Conservation (phyloP, 228 moss, liverwort and hornwort species). For the Sphagnum magellanicum region DNA sequence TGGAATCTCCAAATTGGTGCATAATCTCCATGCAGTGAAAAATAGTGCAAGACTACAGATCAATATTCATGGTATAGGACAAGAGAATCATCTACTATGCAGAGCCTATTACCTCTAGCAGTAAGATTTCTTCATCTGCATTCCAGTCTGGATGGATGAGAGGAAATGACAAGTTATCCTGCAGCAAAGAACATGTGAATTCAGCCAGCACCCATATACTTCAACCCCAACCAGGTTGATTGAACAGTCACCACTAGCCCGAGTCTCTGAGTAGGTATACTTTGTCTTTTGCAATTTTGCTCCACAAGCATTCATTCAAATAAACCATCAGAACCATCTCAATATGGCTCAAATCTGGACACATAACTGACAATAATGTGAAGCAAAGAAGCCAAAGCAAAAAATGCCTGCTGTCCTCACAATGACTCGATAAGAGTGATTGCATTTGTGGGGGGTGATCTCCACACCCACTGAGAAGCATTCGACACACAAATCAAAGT, state of each 20-base stretch:
- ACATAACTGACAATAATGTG: no score
- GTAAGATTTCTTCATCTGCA: conserved; percentile 92
- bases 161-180: conserved; percentile 98
- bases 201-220: not conserved
- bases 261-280: not conserved
- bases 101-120: conserved; percentile 63
- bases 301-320: no score
- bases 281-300: not conserved
- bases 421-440: conserved; percentile 93
- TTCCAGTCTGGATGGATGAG: conserved; percentile 97
- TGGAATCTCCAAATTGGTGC: no score
- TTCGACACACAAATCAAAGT: conserved; percentile 95
- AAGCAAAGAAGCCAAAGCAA: no score
- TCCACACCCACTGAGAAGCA: conserved; percentile 98
- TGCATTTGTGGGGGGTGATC: conserved; percentile 89
- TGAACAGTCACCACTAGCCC: not conserved
- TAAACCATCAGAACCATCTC: no score
- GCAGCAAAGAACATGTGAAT: conserved; percentile 8
- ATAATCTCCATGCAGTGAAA: no score
- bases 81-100: no score
- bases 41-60: no score
- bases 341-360: no score
- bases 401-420: conserved; percentile 23
- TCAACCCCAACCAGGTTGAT: not conserved
- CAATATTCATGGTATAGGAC: no score